Evolutionary conservation across 257 asterid species (phyloP).

Genomic region (Primulina tabacum): DNA sequence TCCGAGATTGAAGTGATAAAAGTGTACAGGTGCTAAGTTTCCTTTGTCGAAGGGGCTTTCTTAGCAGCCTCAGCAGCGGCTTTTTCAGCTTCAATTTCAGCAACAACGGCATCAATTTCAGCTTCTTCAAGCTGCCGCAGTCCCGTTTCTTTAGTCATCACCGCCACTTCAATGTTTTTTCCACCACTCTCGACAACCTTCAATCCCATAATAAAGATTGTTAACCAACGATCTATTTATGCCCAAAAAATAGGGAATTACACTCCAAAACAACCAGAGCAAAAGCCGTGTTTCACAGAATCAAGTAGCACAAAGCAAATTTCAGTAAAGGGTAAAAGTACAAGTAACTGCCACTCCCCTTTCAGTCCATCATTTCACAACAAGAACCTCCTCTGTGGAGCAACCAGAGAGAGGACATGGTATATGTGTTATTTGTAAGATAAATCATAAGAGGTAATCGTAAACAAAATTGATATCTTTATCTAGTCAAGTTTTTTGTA

Average conservation of each 20-base stretch:
- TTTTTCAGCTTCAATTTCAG: constrained; percentile 86
- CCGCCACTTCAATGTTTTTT: constrained; percentile 94
- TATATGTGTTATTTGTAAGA: background rate
- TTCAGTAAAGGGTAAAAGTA: background rate
- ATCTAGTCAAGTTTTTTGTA: background rate
- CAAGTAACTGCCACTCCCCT: background rate
- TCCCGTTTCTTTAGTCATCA: constrained; percentile 81
- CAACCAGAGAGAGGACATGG: background rate
- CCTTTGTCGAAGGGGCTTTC: constrained; percentile 64
- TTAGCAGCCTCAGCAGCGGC: constrained; percentile 99
- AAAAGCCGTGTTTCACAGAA: background rate
- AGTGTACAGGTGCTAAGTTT: constrained; percentile 30
- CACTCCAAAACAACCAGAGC: background rate
- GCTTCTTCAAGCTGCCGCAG: constrained; percentile 87
- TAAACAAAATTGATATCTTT: background rate
- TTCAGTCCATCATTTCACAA: background rate
- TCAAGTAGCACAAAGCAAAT: constrained; percentile 13
- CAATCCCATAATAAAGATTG: constrained; percentile 14
- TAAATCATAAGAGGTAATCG: too few relatives aligned
- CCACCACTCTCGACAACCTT: constrained; percentile 99
- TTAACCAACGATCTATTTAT: constrained; percentile 1
- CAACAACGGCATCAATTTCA: constrained; percentile 85
- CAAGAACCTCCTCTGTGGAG: background rate
- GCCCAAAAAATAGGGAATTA: background rate
- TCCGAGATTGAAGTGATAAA: constrained; percentile 19